Evolutionary conservation across 768 basidiomycete species (phyloP), one percentile per base, ranked within the genome.

Genomic region (Termitomyces sp.): DNA sequence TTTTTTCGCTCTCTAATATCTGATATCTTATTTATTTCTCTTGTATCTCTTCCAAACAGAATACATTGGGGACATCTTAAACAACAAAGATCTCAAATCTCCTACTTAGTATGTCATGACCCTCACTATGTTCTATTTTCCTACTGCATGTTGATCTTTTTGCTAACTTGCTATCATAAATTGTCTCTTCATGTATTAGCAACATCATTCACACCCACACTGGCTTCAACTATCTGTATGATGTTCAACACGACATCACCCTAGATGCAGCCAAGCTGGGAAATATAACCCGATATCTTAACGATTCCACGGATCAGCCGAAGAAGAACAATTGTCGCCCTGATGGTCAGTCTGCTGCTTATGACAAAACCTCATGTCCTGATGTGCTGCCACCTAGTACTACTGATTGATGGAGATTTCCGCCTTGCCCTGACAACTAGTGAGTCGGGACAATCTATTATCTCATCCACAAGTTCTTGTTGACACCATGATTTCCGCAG

Each of bases 31-130:
- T 42, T 5, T 16, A 20, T 20, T 22, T 0, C 10, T 23, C 32
- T 10, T 10, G 32, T 35, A 9, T 10, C 18, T 35, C 10, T 23
- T 32, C 18, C 18, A n/a, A n/a, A n/a, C n/a, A n/a, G n/a, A n/a
- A n/a, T n/a, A n/a, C n/a, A n/a, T n/a, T n/a, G n/a, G n/a, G 13
- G 68, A 69, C 57, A 60, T 63, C 15, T n/a, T 60, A 2, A 42
- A 16, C 7, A 1, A 10, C 16, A 20, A 45, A 5, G 35, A 11
- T 11, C 1, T 40, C 4, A 10, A 31, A 1, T 48, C 50, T 20
- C 11, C 35, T 2, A 52, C 36, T 11, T 40, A 47, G 60, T 59
- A 32, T 7, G 57, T n/a, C 11, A 15, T 47, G n/a, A 5, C 20
- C 22, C 15, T 29, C 23, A 6, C 22, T 12, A 41, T 15, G 20